Evolutionary conservation across 2,329 filamentous ascomycete genomes (phyloP), one percentile per base, ranked within the genome.

Genomic region (Trichoderma aggressivum): DNA sequence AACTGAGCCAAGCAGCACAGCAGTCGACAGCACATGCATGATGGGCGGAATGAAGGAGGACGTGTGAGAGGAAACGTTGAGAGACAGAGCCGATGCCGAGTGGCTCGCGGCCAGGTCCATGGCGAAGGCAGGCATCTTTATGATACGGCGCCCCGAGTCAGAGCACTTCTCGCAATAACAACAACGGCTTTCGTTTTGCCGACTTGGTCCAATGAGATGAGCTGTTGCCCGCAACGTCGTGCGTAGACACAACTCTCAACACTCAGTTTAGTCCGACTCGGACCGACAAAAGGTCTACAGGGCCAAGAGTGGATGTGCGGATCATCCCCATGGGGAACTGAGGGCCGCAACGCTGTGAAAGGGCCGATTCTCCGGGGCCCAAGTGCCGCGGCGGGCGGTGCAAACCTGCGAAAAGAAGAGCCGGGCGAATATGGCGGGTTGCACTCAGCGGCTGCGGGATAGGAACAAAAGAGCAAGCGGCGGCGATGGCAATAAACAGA

Each of bases 1-100:
- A 73, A 83, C 80, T 66, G 83, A 82, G 80, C 86, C 85, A 71
- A 88, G 79, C 32, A 89, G 78, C 36, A 88, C 74, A 36, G 86
- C 79, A 70, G 85, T 85, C 30, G 84, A 81, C 73, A 88, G 74
- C 66, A 84, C 79, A 75, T 87, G 82, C 85, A 87, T 87, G 77
- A 85, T 81, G 75, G 83, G 81, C 73, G 81, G 78, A 50, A 78
- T 71, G 36, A 77, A 59, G 56, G 55, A 47, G 8, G 59, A 50
- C 32, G 74, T 74, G 26, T 50, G 66, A 18, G 75, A 76, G 21
- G 78, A 77, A 73, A 73, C 75, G 75, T 80, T 80, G 76, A 73
- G 36, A 14, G 75, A 77, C 58, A 78, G 72, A 53, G 74, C 75
- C 68, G 78, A 75, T 65, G 76, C 72, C 78, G 72, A 71, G 71